Evolutionary conservation across 1,284 basidiomycete genomes (phyloP), one percentile per base, ranked within the genome.

Genomic region (Cerioporus squamosus): DNA sequence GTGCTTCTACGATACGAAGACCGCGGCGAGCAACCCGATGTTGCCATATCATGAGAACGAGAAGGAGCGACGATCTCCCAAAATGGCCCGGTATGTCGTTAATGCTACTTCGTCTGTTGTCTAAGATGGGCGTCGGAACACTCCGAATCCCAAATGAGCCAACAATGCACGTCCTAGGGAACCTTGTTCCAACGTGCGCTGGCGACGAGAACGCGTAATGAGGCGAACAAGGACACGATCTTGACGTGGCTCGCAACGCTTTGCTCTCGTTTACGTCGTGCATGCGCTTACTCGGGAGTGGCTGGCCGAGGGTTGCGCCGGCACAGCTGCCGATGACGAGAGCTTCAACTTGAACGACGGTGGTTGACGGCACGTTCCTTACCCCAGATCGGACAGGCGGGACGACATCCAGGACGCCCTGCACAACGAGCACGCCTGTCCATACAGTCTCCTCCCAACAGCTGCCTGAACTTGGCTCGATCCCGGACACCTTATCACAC

Each of bases 1-100:
- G 56, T 53, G 56, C 56, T 58, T 58, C 56, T 58, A 23, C 56
- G 39, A 58, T 49, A 40, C 43, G 22, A 44, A 50, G 22, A 26
- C 8, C 24, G 18, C 39, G 44, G 24, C 29, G 29, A 29, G 29
- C 29, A 29, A 29, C 29, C 29, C 29, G 29, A 18, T 10, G 47
- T 6, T 39, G 40, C 36, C 24, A 23, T 14, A 18, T 29, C 56
- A 53, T 53, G 51, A 48, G 51, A 53, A 53, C 8, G 46, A 7
- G 39, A 33, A 39, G 39, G 33, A 26, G 42, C 56, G 56, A 52
- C 51, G 56, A 58, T 58, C 56, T 38, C 46, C 20, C 1, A 23
- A 36, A 53, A 38, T 52, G 51, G 29, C 36, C 10, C 48, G 45
- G 22, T 24, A 44, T 50, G 51, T 50, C 29, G 29, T 29, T 29